Evolutionary conservation across 202 grass and related monocot species (phyloP).

Genomic region (Panicum hallii): DNA sequence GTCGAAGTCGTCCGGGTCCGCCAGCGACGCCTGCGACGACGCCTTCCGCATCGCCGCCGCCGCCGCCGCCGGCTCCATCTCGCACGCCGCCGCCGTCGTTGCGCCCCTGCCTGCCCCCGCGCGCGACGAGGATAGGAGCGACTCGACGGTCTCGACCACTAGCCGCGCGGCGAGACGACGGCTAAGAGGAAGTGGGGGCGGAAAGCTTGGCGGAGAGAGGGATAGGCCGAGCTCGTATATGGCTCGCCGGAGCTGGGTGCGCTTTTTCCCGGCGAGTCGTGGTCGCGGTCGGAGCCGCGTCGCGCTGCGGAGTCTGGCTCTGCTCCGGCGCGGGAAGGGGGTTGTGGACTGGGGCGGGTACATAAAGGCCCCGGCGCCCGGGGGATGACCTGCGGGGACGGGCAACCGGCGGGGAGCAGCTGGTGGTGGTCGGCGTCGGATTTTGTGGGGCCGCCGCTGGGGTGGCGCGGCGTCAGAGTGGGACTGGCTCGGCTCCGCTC

Average conservation of each 20-base stretch:
- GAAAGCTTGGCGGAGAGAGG: constrained; percentile 21
- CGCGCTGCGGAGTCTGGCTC: constrained; percentile 4
- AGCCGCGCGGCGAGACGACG: background rate
- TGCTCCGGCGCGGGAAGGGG: constrained; percentile 27
- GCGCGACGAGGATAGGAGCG: background rate
- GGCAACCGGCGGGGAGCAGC: background rate
- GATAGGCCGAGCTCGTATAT: background rate
- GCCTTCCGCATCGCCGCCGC: constrained; percentile 54
- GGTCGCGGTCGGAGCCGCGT: background rate
- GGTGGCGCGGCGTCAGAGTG: background rate
- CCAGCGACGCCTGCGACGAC: constrained; percentile 63
- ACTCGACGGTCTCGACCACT: background rate
- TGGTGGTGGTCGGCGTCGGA: constrained; percentile 12
- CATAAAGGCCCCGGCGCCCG: constrained; percentile 26
- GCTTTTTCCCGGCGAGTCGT: background rate
- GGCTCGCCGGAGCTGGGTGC: constrained; percentile 28
- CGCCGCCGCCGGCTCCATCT: constrained; percentile 57
- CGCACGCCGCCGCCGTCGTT: constrained; percentile 24
- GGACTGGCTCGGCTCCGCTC: background rate
- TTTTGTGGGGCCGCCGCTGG: constrained; percentile 26
- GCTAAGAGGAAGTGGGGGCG: background rate
- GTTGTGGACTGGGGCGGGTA: constrained; percentile 8
- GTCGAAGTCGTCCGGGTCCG: constrained; percentile 81
- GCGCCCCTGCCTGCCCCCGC: no score
- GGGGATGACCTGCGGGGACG: constrained; percentile 47